phyloP scores from a whole-genome alignment of 2,329 filamentous ascomycete genomes.

The Berkeleyomyces rouxiae region DNA sequence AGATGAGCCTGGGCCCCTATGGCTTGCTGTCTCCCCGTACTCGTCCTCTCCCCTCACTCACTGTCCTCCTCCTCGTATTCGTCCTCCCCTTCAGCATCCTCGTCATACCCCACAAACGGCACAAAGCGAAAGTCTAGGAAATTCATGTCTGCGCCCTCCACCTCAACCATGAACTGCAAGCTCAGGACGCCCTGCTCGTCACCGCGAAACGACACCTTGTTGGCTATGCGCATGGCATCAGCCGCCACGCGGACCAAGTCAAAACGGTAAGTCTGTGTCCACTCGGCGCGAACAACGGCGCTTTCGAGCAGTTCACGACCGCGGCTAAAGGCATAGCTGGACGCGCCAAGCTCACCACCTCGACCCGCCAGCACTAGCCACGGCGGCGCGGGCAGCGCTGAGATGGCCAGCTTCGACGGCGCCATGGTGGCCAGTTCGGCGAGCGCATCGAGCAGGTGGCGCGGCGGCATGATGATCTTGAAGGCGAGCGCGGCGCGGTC shows the following conservation, averaged over 20 bases:
- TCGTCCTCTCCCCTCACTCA: neutral
- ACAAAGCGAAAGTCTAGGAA: slow-evolving; percentile 77
- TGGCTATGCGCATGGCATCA: slow-evolving; percentile 83
- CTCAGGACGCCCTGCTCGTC: slow-evolving; percentile 83
- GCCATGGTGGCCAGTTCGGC: slow-evolving; percentile 52
- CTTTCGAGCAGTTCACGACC: slow-evolving; percentile 57
- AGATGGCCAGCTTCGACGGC: slow-evolving; percentile 56
- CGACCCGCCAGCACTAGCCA: slow-evolving; percentile 57
- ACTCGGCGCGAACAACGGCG: slow-evolving; percentile 43
- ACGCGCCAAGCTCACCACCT: slow-evolving; percentile 40
- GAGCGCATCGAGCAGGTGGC: slow-evolving; percentile 54
- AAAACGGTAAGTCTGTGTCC: slow-evolving; percentile 69
- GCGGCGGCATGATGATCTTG: slow-evolving; percentile 86
- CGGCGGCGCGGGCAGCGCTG: slow-evolving; percentile 45
- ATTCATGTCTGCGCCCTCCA: slow-evolving; percentile 50
- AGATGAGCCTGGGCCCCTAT: no score
- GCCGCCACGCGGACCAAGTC: slow-evolving; percentile 68
- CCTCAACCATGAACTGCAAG: slow-evolving; percentile 89
- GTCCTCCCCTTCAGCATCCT: slow-evolving; percentile 29
- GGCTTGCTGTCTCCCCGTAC: neutral
- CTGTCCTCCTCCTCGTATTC: slow-evolving; percentile 19
- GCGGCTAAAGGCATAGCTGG: slow-evolving; percentile 49
- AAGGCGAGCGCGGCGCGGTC: slow-evolving; percentile 63
- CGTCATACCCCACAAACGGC: slow-evolving; percentile 48
- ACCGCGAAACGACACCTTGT: slow-evolving; percentile 78